These are phyloP conservation scores for Calonectria hongkongensis DNA, from an alignment of 2,329 filamentous ascomycete species.

Conservation along the genomic window DNA sequence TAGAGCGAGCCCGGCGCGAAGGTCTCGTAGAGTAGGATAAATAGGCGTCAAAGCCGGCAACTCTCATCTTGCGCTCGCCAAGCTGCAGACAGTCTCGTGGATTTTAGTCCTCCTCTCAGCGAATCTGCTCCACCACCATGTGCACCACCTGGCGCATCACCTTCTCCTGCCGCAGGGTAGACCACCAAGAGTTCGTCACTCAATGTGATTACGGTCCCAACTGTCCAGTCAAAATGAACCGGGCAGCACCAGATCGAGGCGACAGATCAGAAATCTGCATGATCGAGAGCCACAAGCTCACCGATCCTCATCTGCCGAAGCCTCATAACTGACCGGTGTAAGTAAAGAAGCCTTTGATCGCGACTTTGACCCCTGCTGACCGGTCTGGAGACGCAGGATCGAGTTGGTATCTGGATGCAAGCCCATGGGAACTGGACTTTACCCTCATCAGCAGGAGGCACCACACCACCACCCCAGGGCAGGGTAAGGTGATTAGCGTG, in stretches of 20 bases:
- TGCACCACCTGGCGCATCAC: slow-evolving; percentile 35
- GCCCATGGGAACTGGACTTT: slow-evolving; percentile 14
- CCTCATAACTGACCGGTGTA: slow-evolving; percentile 29
- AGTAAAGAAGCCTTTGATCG: slow-evolving; percentile 8
- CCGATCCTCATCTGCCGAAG: slow-evolving; percentile 38
- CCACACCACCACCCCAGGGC: not conserved
- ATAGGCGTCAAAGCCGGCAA: slow-evolving; percentile 7
- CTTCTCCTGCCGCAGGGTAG: slow-evolving; percentile 34
- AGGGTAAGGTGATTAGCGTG: slow-evolving; percentile 4
- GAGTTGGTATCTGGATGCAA: slow-evolving; percentile 13
- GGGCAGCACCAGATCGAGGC: slow-evolving; percentile 32
- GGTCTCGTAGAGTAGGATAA: slow-evolving; percentile 14
- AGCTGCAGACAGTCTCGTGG: slow-evolving; percentile 1
- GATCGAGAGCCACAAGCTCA: slow-evolving; percentile 31
- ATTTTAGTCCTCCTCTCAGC: slow-evolving; percentile 22
- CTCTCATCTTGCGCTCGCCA: not conserved
- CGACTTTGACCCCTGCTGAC: slow-evolving; percentile 22
- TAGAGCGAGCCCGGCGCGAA: not conserved
- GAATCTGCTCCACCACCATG: slow-evolving; percentile 22
- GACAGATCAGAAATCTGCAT: slow-evolving; percentile 41
- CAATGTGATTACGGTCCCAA: slow-evolving; percentile 31
- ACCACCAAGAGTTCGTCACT: slow-evolving; percentile 32
- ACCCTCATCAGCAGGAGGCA: not conserved
- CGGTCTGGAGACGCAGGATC: slow-evolving; percentile 26
- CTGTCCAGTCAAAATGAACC: slow-evolving; percentile 38